A percentile compares a stretch with the other conserved stretches of the same genome.
Conservation (phyloP, 2,329 filamentous ascomycete genomes). For the Aspergillus costaricaensis region DNA sequence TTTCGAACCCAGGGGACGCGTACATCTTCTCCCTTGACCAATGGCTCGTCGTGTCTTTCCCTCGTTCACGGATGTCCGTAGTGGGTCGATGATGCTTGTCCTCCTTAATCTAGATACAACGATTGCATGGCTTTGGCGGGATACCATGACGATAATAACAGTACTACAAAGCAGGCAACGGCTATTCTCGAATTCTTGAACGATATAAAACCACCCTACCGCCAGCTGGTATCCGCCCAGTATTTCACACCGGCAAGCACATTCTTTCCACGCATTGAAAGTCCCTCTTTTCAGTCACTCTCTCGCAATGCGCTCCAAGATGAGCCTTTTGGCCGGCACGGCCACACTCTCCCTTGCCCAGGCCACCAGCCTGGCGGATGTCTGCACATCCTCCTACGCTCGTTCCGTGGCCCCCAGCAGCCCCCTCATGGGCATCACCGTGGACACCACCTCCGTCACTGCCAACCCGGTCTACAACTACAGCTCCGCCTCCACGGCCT, state of each 20-base stretch:
- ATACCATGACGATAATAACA: neutral
- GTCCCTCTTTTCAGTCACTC: neutral
- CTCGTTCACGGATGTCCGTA: neutral
- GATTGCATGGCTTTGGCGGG: neutral
- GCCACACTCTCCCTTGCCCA: neutral
- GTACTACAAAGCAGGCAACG: neutral
- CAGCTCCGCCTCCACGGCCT: conserved; percentile 26
- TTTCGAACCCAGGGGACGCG: neutral
- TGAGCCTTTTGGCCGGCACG: neutral
- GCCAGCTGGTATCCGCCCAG: neutral
- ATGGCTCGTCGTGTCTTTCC: neutral
- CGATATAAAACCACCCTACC: neutral
- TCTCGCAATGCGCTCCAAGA: neutral
- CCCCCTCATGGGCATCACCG: conserved; percentile 43
- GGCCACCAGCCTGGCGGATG: conserved; percentile 25
- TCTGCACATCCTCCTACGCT: conserved; percentile 48
- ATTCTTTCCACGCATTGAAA: neutral
- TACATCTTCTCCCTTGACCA: neutral
- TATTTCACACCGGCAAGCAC: neutral
- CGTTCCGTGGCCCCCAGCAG: conserved; percentile 47
- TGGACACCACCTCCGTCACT: conserved; percentile 46
- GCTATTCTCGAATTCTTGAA: neutral
- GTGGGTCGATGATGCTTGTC: neutral
- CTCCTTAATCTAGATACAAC: neutral
- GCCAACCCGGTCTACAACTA: conserved; percentile 43